Evolutionary conservation across 2,329 filamentous ascomycete species (phyloP).

Genomic region (Claviceps pazoutovae): DNA sequence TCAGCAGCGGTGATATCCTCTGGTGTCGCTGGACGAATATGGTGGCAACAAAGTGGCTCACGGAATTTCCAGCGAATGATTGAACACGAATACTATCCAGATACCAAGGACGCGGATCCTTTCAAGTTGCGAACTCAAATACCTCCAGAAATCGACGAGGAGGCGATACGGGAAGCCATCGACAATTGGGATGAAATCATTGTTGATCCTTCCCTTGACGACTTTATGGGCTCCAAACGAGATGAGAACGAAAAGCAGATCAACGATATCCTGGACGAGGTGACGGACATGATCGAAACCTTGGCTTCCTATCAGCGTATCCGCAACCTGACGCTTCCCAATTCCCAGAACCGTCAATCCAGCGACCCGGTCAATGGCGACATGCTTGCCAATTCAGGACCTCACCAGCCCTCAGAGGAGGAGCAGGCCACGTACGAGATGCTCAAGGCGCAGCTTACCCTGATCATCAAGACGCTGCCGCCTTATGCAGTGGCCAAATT

Average conservation of each 20-base stretch:
- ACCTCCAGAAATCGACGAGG: slow-evolving; percentile 33
- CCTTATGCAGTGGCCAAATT: slow-evolving; percentile 78
- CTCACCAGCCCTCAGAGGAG: slow-evolving; percentile 52
- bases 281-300: slow-evolving; percentile 64
- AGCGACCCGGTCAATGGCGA: slow-evolving; percentile 52
- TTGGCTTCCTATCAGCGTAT: slow-evolving; percentile 68
- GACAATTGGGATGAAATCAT: slow-evolving; percentile 43
- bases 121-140: slow-evolving; percentile 17
- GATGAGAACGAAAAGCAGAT: slow-evolving; percentile 51
- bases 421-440: slow-evolving; percentile 52
- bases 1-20: slow-evolving; percentile 56
- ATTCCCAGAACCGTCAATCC: slow-evolving; percentile 45
- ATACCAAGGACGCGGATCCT: slow-evolving; percentile 23
- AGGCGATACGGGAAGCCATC: slow-evolving; percentile 37
- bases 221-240: slow-evolving; percentile 36
- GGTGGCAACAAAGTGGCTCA: slow-evolving; percentile 62
- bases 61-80: slow-evolving; percentile 52
- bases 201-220: slow-evolving; percentile 44
- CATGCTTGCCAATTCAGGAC: slow-evolving; percentile 52
- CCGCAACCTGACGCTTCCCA: slow-evolving; percentile 55
- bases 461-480: slow-evolving; percentile 63
- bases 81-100: slow-evolving; percentile 34
- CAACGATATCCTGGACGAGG: slow-evolving; percentile 57
- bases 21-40: slow-evolving; percentile 52
- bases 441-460: slow-evolving; percentile 58